Evolutionary conservation across 2,329 filamentous ascomycete species (phyloP), one percentile per base, ranked within the genome.

Genomic region (Mycogone perniciosa): DNA sequence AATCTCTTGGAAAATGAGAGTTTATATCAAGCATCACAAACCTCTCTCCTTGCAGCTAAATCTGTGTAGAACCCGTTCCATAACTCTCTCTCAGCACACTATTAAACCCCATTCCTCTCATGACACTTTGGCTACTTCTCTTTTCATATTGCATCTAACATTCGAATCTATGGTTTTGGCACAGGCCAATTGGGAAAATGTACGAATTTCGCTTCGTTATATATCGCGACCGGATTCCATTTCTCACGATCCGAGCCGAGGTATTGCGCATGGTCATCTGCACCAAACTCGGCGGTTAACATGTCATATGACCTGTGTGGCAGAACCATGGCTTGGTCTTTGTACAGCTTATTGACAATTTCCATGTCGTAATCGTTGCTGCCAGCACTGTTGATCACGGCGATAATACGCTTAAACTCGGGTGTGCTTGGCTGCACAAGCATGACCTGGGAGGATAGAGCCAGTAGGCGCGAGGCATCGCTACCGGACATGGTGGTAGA

Each of bases 401-500:
- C 47, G 40, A 54, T 54, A 43, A 71, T 57, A 44, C 66, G 60
- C 13, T 57, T 49, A 52, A 77, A 76, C 57, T 84, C 80, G 38
- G 64, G 59, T 31, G 69, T 64, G 20, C 74, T 77, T 0, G 84
- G 84, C 51, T 80, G 69, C 34, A 87, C 67, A 4, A 88, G 75
- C 34, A 46, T 46, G 33, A 46, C 20, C 6, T 46, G 44, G 6
- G 44, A 39, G 2, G 81, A 80, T 7, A 88, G 71, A 81, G 70
- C 85, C 85, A 88, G 63, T 89, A 88, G 7, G 85, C 85, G 33
- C 82, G 77, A 1, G 86, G 83, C 77, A 88, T 84, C 3, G 84
- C 84, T 5, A 85, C 75, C 1, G 77, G 71, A 1, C 76, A 74
- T 1, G 69, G 62, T 0, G 85, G 86, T 1, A 85, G 71, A 34